Conservation (phyloP, 2,329 filamentous ascomycete species). For the Penicillium palitans region DNA sequence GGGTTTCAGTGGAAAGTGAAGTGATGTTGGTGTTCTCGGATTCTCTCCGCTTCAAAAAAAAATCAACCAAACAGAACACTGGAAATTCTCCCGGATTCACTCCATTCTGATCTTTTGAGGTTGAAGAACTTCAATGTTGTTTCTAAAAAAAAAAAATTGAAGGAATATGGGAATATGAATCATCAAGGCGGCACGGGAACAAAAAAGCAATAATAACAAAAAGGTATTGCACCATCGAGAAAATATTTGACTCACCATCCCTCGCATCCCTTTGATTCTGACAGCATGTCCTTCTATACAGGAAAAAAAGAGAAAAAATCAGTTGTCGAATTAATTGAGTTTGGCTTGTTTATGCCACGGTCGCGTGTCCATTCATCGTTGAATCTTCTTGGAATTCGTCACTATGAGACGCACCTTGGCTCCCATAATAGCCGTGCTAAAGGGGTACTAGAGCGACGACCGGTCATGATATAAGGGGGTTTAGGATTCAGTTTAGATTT, state of each 20-base stretch:
- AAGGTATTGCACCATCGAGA: slow-evolving; percentile 26
- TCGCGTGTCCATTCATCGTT: neutral
- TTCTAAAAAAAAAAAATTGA: neutral
- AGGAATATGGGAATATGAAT: slow-evolving; percentile 16
- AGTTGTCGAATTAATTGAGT: neutral
- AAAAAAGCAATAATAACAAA: slow-evolving; percentile 7
- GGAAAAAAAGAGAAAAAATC: neutral
- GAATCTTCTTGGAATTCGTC: neutral
- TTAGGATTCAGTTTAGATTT: neutral
- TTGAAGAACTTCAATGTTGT: neutral
- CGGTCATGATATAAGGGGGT: slow-evolving; percentile 12
- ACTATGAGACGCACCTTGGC: slow-evolving; percentile 29
- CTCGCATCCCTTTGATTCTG: slow-evolving; percentile 22
- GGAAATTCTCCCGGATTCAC: neutral
- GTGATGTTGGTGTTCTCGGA: slow-evolving; percentile 12
- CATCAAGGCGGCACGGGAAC: slow-evolving; percentile 27
- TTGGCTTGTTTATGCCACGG: neutral
- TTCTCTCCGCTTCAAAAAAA: slow-evolving; percentile 6
- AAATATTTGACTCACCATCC: slow-evolving; percentile 31
- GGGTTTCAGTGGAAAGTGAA: slow-evolving; percentile 21
- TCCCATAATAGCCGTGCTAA: slow-evolving; percentile 36
- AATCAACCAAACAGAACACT: slow-evolving; percentile 8
- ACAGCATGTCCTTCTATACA: slow-evolving; percentile 19
- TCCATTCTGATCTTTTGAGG: slow-evolving; percentile 1
- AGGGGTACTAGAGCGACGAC: slow-evolving; percentile 20